Percentiles rank a stretch among this genome's conserved stretches.
phyloP scores from a whole-genome alignment of 2,329 filamentous ascomycete genomes.

The Phaeomoniella chlamydospora region DNA sequence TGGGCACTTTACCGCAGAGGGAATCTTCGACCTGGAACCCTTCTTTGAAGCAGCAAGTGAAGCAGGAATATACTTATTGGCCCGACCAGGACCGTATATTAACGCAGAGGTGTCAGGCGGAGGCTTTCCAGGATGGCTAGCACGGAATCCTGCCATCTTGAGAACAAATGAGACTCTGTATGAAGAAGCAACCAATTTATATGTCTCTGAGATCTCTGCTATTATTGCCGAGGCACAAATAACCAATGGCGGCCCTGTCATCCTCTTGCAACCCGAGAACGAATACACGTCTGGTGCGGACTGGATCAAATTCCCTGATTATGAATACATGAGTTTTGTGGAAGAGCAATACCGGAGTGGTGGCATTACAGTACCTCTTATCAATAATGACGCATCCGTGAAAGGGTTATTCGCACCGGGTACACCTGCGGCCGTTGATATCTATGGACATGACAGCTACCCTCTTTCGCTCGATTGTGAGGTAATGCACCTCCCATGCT shows the following conservation, averaged over 20 bases:
- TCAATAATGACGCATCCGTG: conserved; percentile 57
- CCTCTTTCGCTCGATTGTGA: conserved; percentile 13
- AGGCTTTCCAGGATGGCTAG: conserved; percentile 69
- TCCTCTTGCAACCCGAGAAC: conserved; percentile 69
- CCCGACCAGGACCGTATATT: conserved; percentile 59
- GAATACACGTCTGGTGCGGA: conserved; percentile 44
- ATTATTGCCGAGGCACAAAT: conserved; percentile 65
- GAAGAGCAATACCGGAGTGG: conserved; percentile 52
- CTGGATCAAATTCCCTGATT: conserved; percentile 19
- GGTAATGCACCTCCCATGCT: background rate
- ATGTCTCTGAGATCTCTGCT: conserved; percentile 42
- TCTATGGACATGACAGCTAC: conserved; percentile 43
- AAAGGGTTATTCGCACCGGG: conserved; percentile 51
- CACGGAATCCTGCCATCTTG: conserved; percentile 49
- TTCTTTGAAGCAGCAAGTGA: conserved; percentile 63
- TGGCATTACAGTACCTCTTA: conserved; percentile 59
- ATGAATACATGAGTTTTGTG: conserved; percentile 55
- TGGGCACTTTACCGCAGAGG: conserved; percentile 55
- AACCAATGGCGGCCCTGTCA: conserved; percentile 67
- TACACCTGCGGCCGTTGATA: conserved; percentile 42
- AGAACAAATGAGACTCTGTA: conserved; percentile 49
- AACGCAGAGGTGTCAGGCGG: conserved; percentile 66
- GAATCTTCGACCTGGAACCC: conserved; percentile 58
- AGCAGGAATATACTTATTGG: conserved; percentile 64
- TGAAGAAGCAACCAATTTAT: conserved; percentile 53